A percentile compares a stretch with the other conserved stretches of the same genome.
Evolutionary conservation across 768 basidiomycete species (phyloP).

Genomic region (Lepiota brunneoincarnata): DNA sequence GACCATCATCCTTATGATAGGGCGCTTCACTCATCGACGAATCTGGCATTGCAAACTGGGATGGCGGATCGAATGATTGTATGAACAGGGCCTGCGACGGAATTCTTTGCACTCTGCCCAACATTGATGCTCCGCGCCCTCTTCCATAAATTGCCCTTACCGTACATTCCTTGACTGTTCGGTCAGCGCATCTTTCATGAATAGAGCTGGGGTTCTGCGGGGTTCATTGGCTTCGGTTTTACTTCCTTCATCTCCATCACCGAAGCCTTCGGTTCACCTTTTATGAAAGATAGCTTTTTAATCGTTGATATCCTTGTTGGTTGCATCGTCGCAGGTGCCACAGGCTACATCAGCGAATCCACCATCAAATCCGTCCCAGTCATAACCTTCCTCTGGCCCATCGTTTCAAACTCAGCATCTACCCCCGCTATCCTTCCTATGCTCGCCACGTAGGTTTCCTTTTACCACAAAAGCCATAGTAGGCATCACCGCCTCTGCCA

Average conservation of each 20-base stretch:
- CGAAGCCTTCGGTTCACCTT: slow-evolving; percentile 82
- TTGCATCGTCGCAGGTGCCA: slow-evolving; percentile 76
- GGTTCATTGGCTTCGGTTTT: slow-evolving; percentile 88
- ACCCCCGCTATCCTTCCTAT: slow-evolving; percentile 62
- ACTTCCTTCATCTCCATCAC: slow-evolving; percentile 75
- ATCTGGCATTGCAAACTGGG: slow-evolving; percentile 80
- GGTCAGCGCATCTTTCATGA: neutral
- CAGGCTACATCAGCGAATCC: slow-evolving; percentile 72
- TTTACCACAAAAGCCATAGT: slow-evolving; percentile 85
- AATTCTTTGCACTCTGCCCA: slow-evolving; percentile 75
- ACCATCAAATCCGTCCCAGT: slow-evolving; percentile 66
- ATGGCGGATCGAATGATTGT: slow-evolving; percentile 78
- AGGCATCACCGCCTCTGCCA: slow-evolving; percentile 79
- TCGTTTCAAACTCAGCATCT: slow-evolving; percentile 73
- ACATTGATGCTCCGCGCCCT: slow-evolving; percentile 64
- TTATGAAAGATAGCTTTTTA: slow-evolving; percentile 77
- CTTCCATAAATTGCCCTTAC: slow-evolving; percentile 42
- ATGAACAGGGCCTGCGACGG: slow-evolving; percentile 51
- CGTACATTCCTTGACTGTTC: neutral
- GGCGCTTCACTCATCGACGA: slow-evolving; percentile 72
- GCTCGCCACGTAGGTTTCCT: slow-evolving; percentile 51
- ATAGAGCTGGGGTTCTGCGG: slow-evolving; percentile 73
- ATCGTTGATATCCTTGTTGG: slow-evolving; percentile 75
- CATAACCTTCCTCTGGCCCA: slow-evolving; percentile 84
- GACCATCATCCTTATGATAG: slow-evolving; percentile 80